A percentile compares a stretch with the other conserved stretches of the same genome.
Evolutionary conservation across 2,329 filamentous ascomycete species (phyloP).

Genomic region (Trichocomaceae sp.): DNA sequence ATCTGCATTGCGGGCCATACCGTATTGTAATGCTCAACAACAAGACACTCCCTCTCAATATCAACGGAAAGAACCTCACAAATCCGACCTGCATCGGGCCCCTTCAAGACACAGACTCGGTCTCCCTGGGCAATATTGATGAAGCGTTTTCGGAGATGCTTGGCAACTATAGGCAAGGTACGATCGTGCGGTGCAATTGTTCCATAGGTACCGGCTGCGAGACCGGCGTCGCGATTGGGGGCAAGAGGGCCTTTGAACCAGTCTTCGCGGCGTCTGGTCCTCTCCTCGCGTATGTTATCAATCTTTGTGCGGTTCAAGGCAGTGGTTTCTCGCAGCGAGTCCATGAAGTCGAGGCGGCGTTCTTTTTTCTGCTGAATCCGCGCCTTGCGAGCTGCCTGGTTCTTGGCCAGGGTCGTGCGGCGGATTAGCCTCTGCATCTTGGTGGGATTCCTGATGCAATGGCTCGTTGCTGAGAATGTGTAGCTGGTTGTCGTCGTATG

Average conservation of each 20-base stretch:
- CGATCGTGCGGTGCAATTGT: constrained; percentile 39
- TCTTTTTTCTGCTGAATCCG: constrained; percentile 40
- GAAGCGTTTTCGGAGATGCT: constrained; percentile 38
- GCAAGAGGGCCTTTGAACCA: constrained; percentile 73
- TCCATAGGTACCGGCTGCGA: constrained; percentile 53
- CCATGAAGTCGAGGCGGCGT: constrained; percentile 33
- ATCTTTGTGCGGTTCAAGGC: constrained; percentile 28
- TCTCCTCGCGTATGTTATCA: constrained; percentile 41
- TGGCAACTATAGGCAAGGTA: constrained; percentile 35
- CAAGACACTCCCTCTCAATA: constrained; percentile 49
- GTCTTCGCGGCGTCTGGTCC: constrained; percentile 60
- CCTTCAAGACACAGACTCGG: constrained; percentile 73
- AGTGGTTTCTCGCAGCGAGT: constrained; percentile 23
- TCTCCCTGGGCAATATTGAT: constrained; percentile 63
- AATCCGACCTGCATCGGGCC: constrained; percentile 77
- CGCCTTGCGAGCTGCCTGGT: constrained; percentile 48
- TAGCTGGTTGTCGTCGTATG: background rate
- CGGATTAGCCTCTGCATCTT: constrained; percentile 65
- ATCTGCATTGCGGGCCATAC: constrained; percentile 37
- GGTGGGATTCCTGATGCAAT: background rate
- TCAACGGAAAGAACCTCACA: constrained; percentile 59
- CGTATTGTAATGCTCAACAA: constrained; percentile 57
- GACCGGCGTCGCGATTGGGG: constrained; percentile 66
- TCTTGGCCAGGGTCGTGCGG: constrained; percentile 60
- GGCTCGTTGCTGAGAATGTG: constrained; percentile 17